Percentiles rank a stretch among this genome's conserved stretches.
These are phyloP conservation scores for Verticillium nubilum DNA, from an alignment of 2,329 filamentous ascomycete species.

Conservation along the genomic window DNA sequence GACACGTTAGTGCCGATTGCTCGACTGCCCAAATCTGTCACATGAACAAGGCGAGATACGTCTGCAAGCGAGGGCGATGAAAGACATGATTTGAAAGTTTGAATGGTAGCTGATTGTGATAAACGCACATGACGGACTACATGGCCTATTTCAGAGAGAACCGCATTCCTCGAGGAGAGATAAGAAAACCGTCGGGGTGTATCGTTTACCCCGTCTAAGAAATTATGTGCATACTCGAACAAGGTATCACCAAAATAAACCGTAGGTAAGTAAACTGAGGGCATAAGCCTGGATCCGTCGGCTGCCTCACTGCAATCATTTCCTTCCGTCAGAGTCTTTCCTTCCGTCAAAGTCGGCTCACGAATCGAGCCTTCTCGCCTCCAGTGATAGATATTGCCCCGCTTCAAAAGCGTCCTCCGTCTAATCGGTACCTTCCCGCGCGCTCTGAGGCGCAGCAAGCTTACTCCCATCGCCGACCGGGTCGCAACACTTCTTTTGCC, in stretches of 20 bases:
- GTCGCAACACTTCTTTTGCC: too few relatives aligned
- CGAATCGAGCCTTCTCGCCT: too few relatives aligned
- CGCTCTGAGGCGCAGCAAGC: too few relatives aligned
- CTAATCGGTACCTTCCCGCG: too few relatives aligned
- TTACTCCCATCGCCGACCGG: too few relatives aligned
- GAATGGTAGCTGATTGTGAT: neutral
- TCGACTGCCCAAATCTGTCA: too few relatives aligned
- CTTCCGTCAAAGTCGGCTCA: neutral
- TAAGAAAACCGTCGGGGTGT: neutral
- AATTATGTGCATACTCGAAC: neutral
- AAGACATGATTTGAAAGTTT: too few relatives aligned
- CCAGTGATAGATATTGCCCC: too few relatives aligned
- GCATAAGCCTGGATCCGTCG: neutral
- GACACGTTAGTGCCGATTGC: neutral
- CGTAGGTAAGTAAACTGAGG: neutral
- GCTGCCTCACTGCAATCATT: neutral
- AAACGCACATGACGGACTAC: neutral
- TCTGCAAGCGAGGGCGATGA: too few relatives aligned
- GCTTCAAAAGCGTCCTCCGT: too few relatives aligned
- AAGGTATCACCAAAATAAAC: neutral
- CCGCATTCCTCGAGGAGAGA: neutral
- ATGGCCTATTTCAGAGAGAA: neutral
- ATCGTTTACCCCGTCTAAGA: neutral
- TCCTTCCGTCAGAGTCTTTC: too few relatives aligned
- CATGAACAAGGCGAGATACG: too few relatives aligned